These are phyloP conservation scores for Boletus rubroflammeus DNA, from an alignment of 768 basidiomycete species.

Conservation along the genomic window DNA sequence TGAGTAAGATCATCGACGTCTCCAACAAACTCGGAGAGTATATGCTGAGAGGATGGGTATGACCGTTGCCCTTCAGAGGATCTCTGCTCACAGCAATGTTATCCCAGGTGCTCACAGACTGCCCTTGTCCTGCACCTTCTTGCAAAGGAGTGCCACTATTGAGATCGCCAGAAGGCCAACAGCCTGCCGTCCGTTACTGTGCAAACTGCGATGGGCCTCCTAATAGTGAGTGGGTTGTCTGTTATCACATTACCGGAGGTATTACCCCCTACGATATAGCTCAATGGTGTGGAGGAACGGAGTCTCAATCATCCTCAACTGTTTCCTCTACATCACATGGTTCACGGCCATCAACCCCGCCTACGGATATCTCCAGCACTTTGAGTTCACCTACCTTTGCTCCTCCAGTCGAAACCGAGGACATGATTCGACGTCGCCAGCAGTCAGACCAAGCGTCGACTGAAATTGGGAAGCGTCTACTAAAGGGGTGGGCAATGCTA, in stretches of 20 bases:
- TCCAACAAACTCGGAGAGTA: slow-evolving; percentile 64
- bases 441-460: slow-evolving; percentile 80
- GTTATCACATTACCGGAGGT: not conserved
- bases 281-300: slow-evolving; percentile 20
- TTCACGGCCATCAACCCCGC: slow-evolving; percentile 71
- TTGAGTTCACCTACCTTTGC: slow-evolving; percentile 62
- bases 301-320: slow-evolving; percentile 37
- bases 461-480: slow-evolving; percentile 72
- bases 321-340: slow-evolving; percentile 46
- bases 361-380: slow-evolving; percentile 66
- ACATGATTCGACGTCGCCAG: slow-evolving; percentile 62
- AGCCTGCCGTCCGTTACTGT: slow-evolving; percentile 52
- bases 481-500: slow-evolving; percentile 89
- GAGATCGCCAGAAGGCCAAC: slow-evolving; percentile 56
- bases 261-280: slow-evolving; percentile 11
- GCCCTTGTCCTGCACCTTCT: slow-evolving; percentile 49
- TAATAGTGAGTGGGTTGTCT: slow-evolving; percentile 27
- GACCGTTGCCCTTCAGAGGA: not conserved
- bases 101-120: slow-evolving; percentile 60
- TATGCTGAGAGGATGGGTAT: slow-evolving; percentile 77
- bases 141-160: slow-evolving; percentile 68
- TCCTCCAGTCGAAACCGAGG: slow-evolving; percentile 62
- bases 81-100: slow-evolving; percentile 6
- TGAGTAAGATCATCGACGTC: slow-evolving; percentile 54
- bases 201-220: slow-evolving; percentile 54